These are phyloP conservation scores for Ustilago hordei DNA, from an alignment of 1,284 basidiomycete species.

Conservation along the genomic window DNA sequence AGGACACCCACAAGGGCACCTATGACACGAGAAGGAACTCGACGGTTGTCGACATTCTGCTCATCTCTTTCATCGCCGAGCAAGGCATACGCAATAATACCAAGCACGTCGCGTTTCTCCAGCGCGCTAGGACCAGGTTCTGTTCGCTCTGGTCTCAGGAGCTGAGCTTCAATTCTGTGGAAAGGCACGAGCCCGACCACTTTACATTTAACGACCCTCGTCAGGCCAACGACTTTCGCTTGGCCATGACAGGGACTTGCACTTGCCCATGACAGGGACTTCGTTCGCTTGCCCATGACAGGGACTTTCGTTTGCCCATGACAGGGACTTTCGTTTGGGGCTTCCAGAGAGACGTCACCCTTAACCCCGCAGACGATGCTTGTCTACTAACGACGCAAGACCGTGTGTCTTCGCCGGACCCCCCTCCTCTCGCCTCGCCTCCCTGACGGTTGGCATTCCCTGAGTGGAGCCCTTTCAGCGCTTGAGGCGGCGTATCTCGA, in stretches of 20 bases:
- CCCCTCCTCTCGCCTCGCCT: constrained; percentile 35
- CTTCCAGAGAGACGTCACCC: neutral
- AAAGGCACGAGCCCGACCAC: neutral
- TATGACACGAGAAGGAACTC: neutral
- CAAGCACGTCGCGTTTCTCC: neutral
- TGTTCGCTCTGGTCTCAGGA: neutral
- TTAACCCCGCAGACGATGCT: neutral
- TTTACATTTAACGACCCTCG: constrained; percentile 2
- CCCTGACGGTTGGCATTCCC: constrained; percentile 9
- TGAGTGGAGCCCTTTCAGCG: neutral
- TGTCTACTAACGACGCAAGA: constrained; percentile 13
- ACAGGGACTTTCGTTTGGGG: constrained; percentile 2
- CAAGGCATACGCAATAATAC: no score
- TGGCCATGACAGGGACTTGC: neutral
- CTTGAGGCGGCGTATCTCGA: constrained; percentile 14
- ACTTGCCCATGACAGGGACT: neutral
- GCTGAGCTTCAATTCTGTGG: neutral
- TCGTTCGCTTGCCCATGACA: neutral
- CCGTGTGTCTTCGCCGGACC: constrained; percentile 25
- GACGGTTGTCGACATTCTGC: no score
- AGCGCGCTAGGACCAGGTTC: neutral
- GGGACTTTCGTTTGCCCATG: constrained; percentile 2
- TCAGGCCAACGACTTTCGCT: neutral
- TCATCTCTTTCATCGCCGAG: no score
- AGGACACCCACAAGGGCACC: neutral